Evolutionary conservation across 2,329 filamentous ascomycete species (phyloP), one percentile per base, ranked within the genome.

Genomic region (Trichoderma pleuroti): DNA sequence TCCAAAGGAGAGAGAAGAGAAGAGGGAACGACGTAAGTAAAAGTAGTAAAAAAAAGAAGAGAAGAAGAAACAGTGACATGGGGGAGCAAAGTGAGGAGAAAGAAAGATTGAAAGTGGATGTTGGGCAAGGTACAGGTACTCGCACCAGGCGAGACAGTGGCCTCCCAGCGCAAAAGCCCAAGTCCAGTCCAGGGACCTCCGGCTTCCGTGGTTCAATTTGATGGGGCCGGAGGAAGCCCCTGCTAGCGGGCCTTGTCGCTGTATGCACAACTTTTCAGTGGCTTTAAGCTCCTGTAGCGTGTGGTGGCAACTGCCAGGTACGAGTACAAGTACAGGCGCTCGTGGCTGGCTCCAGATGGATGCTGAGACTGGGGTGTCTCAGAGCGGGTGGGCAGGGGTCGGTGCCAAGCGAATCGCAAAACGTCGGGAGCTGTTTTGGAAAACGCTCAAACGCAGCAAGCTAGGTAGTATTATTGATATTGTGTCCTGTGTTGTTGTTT

Each of bases 11-110:
- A 28, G 26, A 24, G n/a, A 57, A 24, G 18, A 68, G 72, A 73
- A 34, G 46, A 46, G 39, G 36, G 69, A 70, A 65, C 70, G 71
- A 49, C 54, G 69, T 64, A 72, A 70, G 65, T 66, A 69, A 73
- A 73, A 73, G 30, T 34, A 59, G 46, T 34, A 67, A 67, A 46
- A 61, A 67, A 74, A 68, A 72, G 75, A 73, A 73, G 67, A 42
- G n/a, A 64, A 72, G n/a, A 42, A 63, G 72, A 74, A 62, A 72
- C 74, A 74, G 73, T 71, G 52, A 42, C 39, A 59, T 54, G 59
- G 36, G 56, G 72, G 49, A 72, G 49, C 26, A 67, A 42, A 34
- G 62, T 67, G 32, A 57, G 73, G 72, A 72, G 36, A 34, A 60
- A 16, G 39, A 52, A 5, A 56, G 49, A n/a, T n/a, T n/a, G n/a